A percentile compares a stretch with the other conserved stretches of the same genome.
phyloP scores from a whole-genome alignment of 2,329 filamentous ascomycete species.

The Aaosphaeria arxii region DNA sequence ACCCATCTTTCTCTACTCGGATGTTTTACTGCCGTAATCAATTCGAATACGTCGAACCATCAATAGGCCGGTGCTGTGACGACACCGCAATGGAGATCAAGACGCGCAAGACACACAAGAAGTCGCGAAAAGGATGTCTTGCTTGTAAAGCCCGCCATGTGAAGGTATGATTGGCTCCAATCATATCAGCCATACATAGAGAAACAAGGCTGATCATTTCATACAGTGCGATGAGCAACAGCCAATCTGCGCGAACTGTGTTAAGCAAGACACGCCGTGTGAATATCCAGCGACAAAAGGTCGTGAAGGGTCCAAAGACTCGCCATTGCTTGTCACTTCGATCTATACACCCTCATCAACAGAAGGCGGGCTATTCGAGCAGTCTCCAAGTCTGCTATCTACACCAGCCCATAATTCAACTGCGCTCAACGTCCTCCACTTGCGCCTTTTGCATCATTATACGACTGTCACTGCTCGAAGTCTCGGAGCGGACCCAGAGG shows the following conservation, averaged over 20 bases:
- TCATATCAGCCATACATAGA: not conserved
- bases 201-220: not conserved
- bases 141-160: constrained; percentile 27
- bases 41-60: no score
- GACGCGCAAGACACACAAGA: constrained; percentile 26
- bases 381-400: not conserved
- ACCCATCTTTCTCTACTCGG: no score
- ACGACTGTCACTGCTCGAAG: constrained; percentile 23
- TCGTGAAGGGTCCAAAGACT: constrained; percentile 10
- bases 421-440: constrained; percentile 16
- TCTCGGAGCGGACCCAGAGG: constrained; percentile 13
- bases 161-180: constrained; percentile 15
- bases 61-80: no score
- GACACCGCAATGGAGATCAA: constrained; percentile 3
- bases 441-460: constrained; percentile 32
- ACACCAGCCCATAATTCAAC: not conserved
- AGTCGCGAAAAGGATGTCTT: constrained; percentile 27
- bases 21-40: no score
- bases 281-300: constrained; percentile 19
- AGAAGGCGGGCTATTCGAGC: not conserved
- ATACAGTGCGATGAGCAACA: constrained; percentile 29
- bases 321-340: constrained; percentile 13
- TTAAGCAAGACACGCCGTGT: constrained; percentile 27
- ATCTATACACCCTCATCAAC: constrained; percentile 7
- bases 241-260: constrained; percentile 27